A percentile compares a stretch with the other conserved stretches of the same genome.
These are phyloP conservation scores for Nothopassalora personata DNA, from an alignment of 2,329 filamentous ascomycete species.

Conservation along the genomic window DNA sequence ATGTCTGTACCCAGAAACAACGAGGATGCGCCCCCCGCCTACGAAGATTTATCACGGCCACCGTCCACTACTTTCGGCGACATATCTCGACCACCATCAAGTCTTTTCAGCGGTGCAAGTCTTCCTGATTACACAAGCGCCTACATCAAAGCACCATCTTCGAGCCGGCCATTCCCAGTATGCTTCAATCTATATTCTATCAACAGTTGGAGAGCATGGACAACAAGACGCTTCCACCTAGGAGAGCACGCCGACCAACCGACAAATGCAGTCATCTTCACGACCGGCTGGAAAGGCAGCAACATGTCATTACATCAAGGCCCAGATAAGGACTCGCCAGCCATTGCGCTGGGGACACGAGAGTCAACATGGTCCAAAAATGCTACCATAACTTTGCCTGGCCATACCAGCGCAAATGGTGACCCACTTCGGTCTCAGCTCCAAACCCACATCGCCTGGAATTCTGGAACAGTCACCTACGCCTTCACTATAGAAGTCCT, in stretches of 20 bases:
- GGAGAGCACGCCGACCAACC: conserved; percentile 13
- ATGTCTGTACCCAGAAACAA: neutral
- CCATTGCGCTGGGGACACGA: conserved; percentile 5
- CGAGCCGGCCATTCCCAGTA: neutral
- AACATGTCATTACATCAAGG: conserved; percentile 9
- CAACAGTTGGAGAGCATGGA: conserved; percentile 2
- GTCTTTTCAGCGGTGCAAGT: neutral
- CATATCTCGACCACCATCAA: neutral
- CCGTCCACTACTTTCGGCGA: neutral
- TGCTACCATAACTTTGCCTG: conserved; percentile 7
- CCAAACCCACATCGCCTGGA: conserved; percentile 1
- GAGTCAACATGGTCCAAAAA: conserved; percentile 5
- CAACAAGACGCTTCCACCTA: conserved; percentile 4
- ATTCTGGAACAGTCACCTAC: conserved; percentile 4
- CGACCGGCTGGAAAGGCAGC: conserved; percentile 10
- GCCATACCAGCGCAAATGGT: conserved; percentile 3
- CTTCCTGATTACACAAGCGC: neutral
- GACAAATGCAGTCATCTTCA: conserved; percentile 7
- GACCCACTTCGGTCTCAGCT: neutral
- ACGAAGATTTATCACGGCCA: conserved; percentile 11
- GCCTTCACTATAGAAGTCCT: conserved; percentile 8
- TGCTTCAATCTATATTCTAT: conserved; percentile 16
- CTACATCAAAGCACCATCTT: neutral
- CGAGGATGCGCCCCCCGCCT: conserved; percentile 10
- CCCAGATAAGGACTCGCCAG: neutral